Conservation (phyloP, 371 early-diverging fungal species). For the Nematocida major region DNA sequence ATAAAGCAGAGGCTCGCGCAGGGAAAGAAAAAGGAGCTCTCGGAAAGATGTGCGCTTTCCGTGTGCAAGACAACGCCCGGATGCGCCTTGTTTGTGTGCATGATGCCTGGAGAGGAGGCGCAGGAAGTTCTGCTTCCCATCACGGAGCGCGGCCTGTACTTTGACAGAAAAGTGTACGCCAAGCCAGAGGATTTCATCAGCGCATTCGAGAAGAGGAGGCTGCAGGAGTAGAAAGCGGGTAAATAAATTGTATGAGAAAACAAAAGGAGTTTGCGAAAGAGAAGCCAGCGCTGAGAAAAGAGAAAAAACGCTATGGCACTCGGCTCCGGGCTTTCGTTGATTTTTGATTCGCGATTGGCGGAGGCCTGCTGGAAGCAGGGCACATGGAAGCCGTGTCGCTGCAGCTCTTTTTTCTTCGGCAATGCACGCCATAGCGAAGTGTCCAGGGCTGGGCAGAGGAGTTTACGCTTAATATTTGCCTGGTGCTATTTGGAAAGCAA, state of each 20-base stretch:
- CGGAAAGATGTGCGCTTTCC: constrained; percentile 1
- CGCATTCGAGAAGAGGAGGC: not conserved
- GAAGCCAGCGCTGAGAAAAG: too few species aligned
- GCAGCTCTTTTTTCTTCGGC: not conserved
- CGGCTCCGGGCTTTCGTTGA: too few species aligned
- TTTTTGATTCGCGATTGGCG: too few species aligned
- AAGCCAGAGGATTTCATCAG: constrained; percentile 35
- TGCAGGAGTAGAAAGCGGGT: too few species aligned
- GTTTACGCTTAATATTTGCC: too few species aligned
- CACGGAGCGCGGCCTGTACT: constrained; percentile 14
- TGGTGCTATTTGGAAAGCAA: not conserved
- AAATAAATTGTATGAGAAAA: too few species aligned
- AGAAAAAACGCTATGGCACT: too few species aligned
- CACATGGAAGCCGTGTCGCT: too few species aligned
- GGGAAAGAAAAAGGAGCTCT: not conserved
- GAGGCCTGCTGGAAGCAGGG: too few species aligned
- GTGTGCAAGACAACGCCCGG: constrained; percentile 9
- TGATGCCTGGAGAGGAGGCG: not conserved
- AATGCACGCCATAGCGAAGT: not conserved
- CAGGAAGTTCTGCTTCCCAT: not conserved
- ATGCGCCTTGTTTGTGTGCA: not conserved
- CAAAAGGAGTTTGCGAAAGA: too few species aligned
- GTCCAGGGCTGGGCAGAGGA: too few species aligned
- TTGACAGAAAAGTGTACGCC: not conserved
- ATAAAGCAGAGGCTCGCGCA: not conserved